phyloP scores from a whole-genome alignment of 1,284 basidiomycete species.

The Dichomitus squalens region DNA sequence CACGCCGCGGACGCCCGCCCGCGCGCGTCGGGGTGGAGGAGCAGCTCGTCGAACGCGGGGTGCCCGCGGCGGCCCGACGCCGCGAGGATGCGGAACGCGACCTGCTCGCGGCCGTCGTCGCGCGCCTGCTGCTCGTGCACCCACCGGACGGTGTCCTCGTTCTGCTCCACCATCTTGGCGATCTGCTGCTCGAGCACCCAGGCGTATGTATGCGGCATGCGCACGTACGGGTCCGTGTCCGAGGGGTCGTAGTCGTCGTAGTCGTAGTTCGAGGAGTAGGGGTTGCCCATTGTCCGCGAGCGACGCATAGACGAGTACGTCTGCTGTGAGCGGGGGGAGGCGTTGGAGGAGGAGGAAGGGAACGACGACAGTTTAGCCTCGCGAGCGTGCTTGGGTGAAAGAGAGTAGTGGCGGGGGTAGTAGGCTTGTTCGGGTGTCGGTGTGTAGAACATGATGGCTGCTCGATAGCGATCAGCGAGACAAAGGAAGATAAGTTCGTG shows the following conservation, averaged over 20 bases:
- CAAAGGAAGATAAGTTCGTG: neutral
- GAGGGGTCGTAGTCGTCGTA: constrained; percentile 3
- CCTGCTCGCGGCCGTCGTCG: constrained; percentile 27
- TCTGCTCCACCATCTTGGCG: constrained; percentile 43
- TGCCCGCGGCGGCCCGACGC: constrained; percentile 26
- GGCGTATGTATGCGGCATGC: constrained; percentile 50
- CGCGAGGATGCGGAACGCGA: constrained; percentile 18
- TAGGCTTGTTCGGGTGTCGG: constrained; percentile 10
- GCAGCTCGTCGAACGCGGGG: constrained; percentile 50
- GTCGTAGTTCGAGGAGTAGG: constrained; percentile 12
- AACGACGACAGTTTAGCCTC: constrained; percentile 6
- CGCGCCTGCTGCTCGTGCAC: constrained; percentile 51
- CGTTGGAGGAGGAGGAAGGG: constrained; percentile 10
- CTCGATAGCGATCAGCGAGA: neutral
- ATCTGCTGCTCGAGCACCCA: constrained; percentile 60
- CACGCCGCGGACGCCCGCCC: constrained; percentile 27
- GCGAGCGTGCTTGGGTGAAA: constrained; percentile 16
- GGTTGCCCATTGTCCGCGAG: constrained; percentile 18
- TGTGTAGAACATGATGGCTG: constrained; percentile 7
- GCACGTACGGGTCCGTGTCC: constrained; percentile 33
- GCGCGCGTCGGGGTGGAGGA: constrained; percentile 37
- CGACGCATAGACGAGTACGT: constrained; percentile 10
- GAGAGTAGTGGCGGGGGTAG: constrained; percentile 14
- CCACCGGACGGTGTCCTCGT: constrained; percentile 61
- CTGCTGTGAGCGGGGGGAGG: constrained; percentile 11